Evolutionary conservation across 2,329 filamentous ascomycete species (phyloP).

Genomic region (Exophiala oligosperma): DNA sequence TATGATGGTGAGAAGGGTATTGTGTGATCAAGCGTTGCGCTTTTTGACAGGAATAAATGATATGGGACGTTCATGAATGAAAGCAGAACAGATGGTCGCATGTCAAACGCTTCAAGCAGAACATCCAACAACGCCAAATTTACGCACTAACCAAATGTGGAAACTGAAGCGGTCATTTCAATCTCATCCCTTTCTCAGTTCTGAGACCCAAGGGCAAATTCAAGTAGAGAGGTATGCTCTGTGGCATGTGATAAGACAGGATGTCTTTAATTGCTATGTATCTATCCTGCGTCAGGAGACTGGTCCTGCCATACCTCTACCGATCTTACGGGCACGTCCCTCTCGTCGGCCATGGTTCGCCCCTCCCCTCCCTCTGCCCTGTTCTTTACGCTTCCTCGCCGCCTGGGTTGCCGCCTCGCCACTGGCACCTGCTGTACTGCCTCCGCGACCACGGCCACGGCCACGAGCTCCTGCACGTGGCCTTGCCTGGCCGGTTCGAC

Average conservation of each 20-base stretch:
- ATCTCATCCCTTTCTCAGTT: background rate
- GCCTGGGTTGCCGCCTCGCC: slow-evolving; percentile 26
- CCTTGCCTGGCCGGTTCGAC: slow-evolving; percentile 16
- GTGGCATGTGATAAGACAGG: no score
- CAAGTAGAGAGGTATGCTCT: no score
- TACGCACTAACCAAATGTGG: slow-evolving; percentile 5
- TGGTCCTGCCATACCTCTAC: slow-evolving; percentile 27
- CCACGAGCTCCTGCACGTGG: slow-evolving; percentile 12
- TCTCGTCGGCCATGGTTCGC: slow-evolving; percentile 28
- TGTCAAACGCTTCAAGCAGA: background rate
- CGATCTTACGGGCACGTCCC: slow-evolving; percentile 30
- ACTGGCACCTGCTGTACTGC: slow-evolving; percentile 25
- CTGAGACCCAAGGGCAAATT: no score
- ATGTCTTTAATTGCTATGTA: no score
- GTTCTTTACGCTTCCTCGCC: slow-evolving; percentile 28
- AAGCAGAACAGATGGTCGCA: background rate
- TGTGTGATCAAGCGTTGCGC: no score
- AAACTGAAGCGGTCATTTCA: slow-evolving; percentile 8
- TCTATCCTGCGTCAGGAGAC: background rate
- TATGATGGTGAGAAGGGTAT: no score
- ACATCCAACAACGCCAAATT: background rate
- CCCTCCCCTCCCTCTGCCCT: slow-evolving; percentile 28
- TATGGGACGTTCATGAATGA: background rate
- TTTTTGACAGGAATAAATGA: background rate
- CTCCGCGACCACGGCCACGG: slow-evolving; percentile 19